phyloP scores from a whole-genome alignment of 2,329 filamentous ascomycete species.

The Ramichloridium luteum region DNA sequence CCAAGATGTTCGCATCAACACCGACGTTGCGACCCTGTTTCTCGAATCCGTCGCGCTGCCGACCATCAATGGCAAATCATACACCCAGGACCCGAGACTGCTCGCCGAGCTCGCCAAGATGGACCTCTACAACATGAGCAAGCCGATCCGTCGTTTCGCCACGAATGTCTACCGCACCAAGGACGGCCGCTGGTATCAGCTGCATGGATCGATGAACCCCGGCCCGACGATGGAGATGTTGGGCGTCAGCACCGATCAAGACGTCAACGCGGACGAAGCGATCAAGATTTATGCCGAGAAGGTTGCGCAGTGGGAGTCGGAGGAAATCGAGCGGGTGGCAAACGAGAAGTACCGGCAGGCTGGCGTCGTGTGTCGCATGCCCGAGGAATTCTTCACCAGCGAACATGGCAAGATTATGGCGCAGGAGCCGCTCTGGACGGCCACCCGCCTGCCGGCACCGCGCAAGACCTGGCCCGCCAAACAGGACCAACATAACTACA shows the following conservation, averaged over 20 bases:
- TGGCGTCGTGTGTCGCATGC: slow-evolving; percentile 30
- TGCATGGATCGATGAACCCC: slow-evolving; percentile 38
- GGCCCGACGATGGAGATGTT: slow-evolving; percentile 28
- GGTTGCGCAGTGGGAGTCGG: slow-evolving; percentile 28
- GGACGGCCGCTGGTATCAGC: slow-evolving; percentile 36
- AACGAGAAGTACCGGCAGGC: slow-evolving; percentile 31
- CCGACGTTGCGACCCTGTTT: too few species aligned
- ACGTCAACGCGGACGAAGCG: slow-evolving; percentile 29
- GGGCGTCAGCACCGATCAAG: slow-evolving; percentile 21
- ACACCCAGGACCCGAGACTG: too few species aligned
- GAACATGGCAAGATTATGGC: slow-evolving; percentile 22
- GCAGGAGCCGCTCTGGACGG: slow-evolving; percentile 14
- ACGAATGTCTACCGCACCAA: slow-evolving; percentile 39
- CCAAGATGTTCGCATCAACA: too few species aligned
- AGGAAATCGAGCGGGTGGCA: slow-evolving; percentile 30
- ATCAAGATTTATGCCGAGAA: slow-evolving; percentile 31
- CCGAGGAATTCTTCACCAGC: slow-evolving; percentile 29
- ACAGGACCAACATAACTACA: too few species aligned
- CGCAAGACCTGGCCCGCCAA: slow-evolving; percentile 19
- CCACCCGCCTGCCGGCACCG: slow-evolving; percentile 17
- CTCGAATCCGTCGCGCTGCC: too few species aligned
- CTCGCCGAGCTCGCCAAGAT: too few species aligned
- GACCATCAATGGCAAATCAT: too few species aligned
- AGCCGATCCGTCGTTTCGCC: too few species aligned
- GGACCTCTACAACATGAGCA: too few species aligned